Conservation (phyloP, 2,329 filamentous ascomycete species). For the Colletotrichum sp. region DNA sequence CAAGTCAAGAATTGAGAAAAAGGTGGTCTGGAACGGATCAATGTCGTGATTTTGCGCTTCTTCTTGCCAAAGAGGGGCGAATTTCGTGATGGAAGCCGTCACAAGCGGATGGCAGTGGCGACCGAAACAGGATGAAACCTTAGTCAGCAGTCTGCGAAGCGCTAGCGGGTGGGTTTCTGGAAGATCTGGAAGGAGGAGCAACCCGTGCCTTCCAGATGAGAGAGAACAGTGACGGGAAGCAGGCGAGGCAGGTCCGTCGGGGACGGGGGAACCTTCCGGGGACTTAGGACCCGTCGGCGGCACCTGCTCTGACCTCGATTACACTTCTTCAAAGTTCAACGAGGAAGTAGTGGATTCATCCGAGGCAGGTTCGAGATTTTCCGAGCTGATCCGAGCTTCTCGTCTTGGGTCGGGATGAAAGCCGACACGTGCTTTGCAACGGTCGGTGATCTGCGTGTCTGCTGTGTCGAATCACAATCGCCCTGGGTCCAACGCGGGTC, state of each 20-base stretch:
- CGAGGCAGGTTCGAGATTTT: background rate
- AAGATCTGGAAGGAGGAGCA: background rate
- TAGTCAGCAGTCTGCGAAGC: background rate
- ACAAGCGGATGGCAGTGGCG: background rate
- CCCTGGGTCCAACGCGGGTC: background rate
- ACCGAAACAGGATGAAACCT: slow-evolving; percentile 16
- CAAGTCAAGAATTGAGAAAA: background rate
- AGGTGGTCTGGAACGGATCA: background rate
- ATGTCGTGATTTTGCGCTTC: background rate
- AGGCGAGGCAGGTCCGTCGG: background rate
- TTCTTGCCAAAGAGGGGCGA: background rate
- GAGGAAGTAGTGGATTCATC: background rate
- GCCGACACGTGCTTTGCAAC: background rate
- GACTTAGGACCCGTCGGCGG: background rate
- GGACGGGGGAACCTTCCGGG: background rate
- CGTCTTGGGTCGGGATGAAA: background rate
- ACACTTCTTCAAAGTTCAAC: no score
- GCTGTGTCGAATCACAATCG: slow-evolving; percentile 5
- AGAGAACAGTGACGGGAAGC: background rate
- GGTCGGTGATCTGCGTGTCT: background rate
- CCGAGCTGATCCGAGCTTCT: background rate
- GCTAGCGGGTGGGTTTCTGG: background rate
- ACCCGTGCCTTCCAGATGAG: background rate
- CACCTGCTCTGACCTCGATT: no score
- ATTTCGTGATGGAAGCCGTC: background rate